Evolutionary conservation across 371 early-diverging fungal genomes (phyloP).

Genomic region (Amoeboradix gromovi): DNA sequence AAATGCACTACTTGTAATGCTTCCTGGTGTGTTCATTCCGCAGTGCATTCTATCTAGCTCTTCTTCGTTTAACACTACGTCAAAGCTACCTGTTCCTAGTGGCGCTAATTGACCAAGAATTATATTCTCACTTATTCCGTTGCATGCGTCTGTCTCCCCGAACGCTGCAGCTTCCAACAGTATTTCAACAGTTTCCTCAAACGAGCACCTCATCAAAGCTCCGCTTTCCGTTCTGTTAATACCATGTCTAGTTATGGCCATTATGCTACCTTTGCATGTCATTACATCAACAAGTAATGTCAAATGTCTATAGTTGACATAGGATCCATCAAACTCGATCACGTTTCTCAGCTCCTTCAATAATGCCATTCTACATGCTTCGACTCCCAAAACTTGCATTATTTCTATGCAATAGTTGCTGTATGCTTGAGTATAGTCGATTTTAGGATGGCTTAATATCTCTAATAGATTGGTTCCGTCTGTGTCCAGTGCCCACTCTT

Average conservation of each 20-base stretch:
- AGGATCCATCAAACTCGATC: slow-evolving; percentile 90
- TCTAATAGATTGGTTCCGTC: slow-evolving; percentile 79
- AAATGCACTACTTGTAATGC: slow-evolving; percentile 4
- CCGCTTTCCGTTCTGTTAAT: slow-evolving; percentile 91
- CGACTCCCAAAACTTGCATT: slow-evolving; percentile 81
- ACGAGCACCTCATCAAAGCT: slow-evolving; percentile 88
- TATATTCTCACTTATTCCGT: slow-evolving; percentile 91
- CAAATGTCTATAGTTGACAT: slow-evolving; percentile 96
- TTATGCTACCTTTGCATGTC: slow-evolving; percentile 77
- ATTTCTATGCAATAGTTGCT: slow-evolving; percentile 86
- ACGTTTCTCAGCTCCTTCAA: slow-evolving; percentile 79
- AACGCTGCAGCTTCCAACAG: slow-evolving; percentile 83
- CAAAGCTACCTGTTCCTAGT: slow-evolving; percentile 88
- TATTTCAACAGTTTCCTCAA: slow-evolving; percentile 98
- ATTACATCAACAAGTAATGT: slow-evolving; percentile 88
- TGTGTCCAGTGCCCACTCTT: slow-evolving; percentile 70
- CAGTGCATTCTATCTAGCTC: slow-evolving; percentile 5
- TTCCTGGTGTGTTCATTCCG: slow-evolving; percentile 8
- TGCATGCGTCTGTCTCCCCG: slow-evolving; percentile 75
- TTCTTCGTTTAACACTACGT: slow-evolving; percentile 23
- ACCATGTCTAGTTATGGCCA: slow-evolving; percentile 97
- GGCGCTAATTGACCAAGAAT: slow-evolving; percentile 95
- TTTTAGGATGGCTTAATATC: slow-evolving; percentile 52
- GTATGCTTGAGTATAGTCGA: slow-evolving; percentile 48
- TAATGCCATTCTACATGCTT: slow-evolving; percentile 75